Evolutionary conservation across 2,329 filamentous ascomycete species (phyloP).

Genomic region (Aurifilum marmelostoma): DNA sequence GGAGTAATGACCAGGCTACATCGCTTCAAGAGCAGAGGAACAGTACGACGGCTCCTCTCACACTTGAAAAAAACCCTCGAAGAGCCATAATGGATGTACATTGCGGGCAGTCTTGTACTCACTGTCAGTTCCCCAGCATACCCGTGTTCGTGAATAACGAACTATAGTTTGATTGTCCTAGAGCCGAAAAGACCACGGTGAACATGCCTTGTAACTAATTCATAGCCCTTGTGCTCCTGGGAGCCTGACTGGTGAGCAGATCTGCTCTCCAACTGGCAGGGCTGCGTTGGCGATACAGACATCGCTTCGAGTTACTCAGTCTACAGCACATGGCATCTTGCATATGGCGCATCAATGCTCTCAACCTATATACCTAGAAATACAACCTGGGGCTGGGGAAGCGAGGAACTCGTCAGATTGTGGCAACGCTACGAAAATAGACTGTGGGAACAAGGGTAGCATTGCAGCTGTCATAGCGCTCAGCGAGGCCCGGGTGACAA

Average conservation of each 20-base stretch:
- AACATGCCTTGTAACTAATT: too few species aligned
- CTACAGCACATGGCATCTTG: not conserved
- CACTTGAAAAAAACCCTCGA: too few species aligned
- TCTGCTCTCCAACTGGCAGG: not conserved
- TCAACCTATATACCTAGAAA: not conserved
- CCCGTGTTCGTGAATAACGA: too few species aligned
- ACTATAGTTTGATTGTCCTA: too few species aligned
- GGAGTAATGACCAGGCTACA: too few species aligned
- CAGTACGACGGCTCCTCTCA: not conserved
- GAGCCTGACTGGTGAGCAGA: not conserved
- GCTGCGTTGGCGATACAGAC: not conserved
- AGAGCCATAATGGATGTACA: not conserved
- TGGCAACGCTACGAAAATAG: not conserved
- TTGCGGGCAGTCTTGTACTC: not conserved
- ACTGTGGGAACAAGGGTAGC: not conserved
- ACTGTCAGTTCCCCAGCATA: not conserved
- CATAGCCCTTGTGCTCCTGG: too few species aligned
- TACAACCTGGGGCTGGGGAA: not conserved
- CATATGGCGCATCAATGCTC: too few species aligned
- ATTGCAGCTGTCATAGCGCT: conserved; percentile 4
- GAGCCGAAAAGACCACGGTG: too few species aligned
- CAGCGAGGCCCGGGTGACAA: not conserved
- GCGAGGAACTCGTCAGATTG: not conserved
- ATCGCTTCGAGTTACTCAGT: not conserved
- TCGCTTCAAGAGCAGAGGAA: too few species aligned